Base-by-base conservation (phyloP, 495 filamentous ascomycete genomes). In the Penicillium roqueforti region DNA sequence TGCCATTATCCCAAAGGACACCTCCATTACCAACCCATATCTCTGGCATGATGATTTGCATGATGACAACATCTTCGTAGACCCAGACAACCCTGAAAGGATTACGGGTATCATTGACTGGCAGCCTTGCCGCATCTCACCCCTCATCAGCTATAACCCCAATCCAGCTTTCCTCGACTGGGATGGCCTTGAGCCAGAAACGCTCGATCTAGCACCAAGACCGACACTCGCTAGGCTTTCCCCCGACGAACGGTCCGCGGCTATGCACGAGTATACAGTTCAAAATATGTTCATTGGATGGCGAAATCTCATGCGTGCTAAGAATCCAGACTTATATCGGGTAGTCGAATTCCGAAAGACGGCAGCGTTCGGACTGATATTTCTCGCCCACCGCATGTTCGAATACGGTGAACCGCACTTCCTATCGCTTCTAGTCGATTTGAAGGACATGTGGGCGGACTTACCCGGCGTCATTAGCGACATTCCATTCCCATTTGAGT, bases 1-100 rank as follows among this genome's bases (percentile, higher is more conserved):
- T 9, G 29, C 6, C 13, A 19, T 47, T 36, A 47, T 37, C 20
- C 45, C 45, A 23, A 37, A 36, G 6, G 13, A 37, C 3, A 47
- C 45, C 4, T 11, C 18, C 6, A 67, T 70, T 51, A 56, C 56
- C 51, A 65, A 22, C 6, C 65, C 70, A 9, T 57, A 38, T 53
- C 56, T 75, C 51, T 75, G 70, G 70, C 73, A 77, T 53, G 46
- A 62, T 53, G 73, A 77, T 60, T 54, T 77, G 23, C 67, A 75
- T 46, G 59, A 62, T 62, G 68, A 63, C 34, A 77, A 76, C 55
- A 60, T 77, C 44, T 76, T 69, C 32, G 64, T 75, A 22, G 65
- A 67, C 59, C 66, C 63, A 9, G 29, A 63, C 16, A 65, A 71
- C 39, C 62, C 68, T 10, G 66, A 47, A 60, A 61, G 51, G 14